These are phyloP conservation scores for Plasmodium berghei DNA, from an alignment of 169 alveolate species.

Conservation along the genomic window DNA sequence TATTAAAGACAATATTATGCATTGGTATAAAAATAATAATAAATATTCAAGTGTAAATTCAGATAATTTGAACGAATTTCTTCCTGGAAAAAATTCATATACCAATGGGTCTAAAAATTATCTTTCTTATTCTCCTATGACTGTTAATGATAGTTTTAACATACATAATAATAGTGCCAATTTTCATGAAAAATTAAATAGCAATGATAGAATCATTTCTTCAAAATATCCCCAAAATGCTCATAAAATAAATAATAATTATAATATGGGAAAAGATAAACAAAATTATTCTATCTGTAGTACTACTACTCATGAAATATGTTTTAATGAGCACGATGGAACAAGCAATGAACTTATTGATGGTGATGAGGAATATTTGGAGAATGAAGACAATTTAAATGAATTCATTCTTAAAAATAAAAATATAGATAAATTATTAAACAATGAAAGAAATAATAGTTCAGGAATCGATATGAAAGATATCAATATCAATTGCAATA, in stretches of 20 bases:
- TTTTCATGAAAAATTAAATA: too few relatives aligned
- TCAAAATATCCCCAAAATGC: neutral
- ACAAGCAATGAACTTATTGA: constrained; percentile 52
- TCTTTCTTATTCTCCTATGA: too few relatives aligned
- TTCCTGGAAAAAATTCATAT: too few relatives aligned
- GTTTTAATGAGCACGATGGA: constrained; percentile 43
- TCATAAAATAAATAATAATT: constrained; percentile 5
- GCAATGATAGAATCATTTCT: neutral
- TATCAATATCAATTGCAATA: too few relatives aligned
- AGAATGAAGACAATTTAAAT: constrained; percentile 15
- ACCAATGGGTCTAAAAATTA: too few relatives aligned
- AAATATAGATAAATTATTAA: neutral
- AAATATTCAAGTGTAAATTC: too few relatives aligned
- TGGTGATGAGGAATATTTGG: constrained; percentile 43
- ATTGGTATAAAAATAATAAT: too few relatives aligned
- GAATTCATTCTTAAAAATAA: neutral
- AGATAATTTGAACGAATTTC: too few relatives aligned
- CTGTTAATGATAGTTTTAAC: too few relatives aligned
- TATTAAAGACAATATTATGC: too few relatives aligned
- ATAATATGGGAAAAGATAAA: constrained; percentile 21
- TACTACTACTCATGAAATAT: constrained; percentile 51
- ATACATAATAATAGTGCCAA: too few relatives aligned
- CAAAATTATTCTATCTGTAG: constrained; percentile 64
- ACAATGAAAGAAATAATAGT: neutral
- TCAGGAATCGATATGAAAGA: neutral